Base-by-base conservation (phyloP, 1,139 yeast species). In the Protomyces arabidopsidicola region DNA sequence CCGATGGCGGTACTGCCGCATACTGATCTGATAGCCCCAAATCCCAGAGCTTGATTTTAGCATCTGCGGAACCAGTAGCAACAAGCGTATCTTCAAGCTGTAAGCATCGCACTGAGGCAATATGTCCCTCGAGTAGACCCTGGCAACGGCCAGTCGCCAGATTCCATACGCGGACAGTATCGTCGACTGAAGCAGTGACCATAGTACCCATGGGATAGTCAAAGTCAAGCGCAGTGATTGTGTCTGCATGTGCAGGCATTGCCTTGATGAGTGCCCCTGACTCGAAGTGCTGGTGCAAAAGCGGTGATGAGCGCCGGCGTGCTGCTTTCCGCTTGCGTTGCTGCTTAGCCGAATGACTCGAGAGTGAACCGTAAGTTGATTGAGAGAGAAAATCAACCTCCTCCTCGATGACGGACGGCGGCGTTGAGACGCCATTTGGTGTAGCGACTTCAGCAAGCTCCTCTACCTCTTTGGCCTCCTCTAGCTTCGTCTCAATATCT, bases 91-190 rank as follows among this genome's bases (percentile, higher is more conserved):
- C 81, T 55, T 82, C 81, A 78, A 84, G 77, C 68, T 83, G 85
- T 71, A 85, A 75, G 68, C 87, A 83, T 60, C 77, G 77, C 3
- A 85, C 85, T 3, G 83, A 76, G 0, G 87, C 84, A 68, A 68
- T 84, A 87, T 75, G 78, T 6, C 78, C 78, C 16, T 64, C 68
- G 4, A 76, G 69, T 16, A 68, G 63, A 3, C 72, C 72, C 20
- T 70, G 65, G 20, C 70, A 69, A 70, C 76, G 80, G 59, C 80
- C 83, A 65, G 80, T 77, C 67, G 81, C 81, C 74, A 81, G 76
- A 76, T 90, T 96, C 96, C 97, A 90, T 5, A 91, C 88, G 68
- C 88, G 82, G 9, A 90, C 88, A 0, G 90, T 85, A 72, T 86
- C 89, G 74, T 90, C 96, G 70, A 85, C 77, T 3, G 90, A 83